These are phyloP conservation scores for Rhizoctonia solani DNA, from an alignment of 1,284 basidiomycete species.

Conservation along the genomic window DNA sequence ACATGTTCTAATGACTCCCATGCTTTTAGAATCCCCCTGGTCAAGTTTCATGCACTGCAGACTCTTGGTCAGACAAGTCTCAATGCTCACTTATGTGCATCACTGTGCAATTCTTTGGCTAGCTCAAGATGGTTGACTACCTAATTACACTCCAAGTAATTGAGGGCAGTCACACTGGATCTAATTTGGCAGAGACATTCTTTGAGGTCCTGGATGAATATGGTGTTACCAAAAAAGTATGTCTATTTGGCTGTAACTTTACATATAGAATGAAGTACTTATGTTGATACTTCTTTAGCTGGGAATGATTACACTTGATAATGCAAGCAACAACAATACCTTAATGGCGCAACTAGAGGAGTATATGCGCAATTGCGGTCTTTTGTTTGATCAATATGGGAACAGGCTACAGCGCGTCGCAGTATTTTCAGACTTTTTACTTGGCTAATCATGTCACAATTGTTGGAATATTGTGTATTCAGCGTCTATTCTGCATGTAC, in stretches of 20 bases:
- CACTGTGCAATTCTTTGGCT: conserved; percentile 17
- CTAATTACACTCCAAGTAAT: conserved; percentile 18
- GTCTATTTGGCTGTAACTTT: not conserved
- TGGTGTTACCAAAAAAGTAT: not conserved
- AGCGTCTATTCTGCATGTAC: no score
- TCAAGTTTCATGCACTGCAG: conserved; percentile 29
- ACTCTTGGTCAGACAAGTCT: conserved; percentile 23
- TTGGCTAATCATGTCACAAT: no score
- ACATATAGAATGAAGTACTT: not conserved
- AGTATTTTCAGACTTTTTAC: no score
- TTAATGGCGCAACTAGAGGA: conserved; percentile 3
- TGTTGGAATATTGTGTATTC: no score
- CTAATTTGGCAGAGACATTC: not conserved
- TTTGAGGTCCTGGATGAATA: not conserved
- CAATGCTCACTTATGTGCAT: conserved; percentile 22
- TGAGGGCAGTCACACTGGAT: conserved; percentile 1
- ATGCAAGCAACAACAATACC: conserved; percentile 26
- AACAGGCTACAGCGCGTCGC: no score
- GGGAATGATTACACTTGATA: conserved; percentile 9
- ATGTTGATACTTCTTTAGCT: not conserved
- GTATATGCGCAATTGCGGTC: not conserved
- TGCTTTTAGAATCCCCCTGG: conserved; percentile 29
- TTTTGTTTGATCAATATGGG: not conserved
- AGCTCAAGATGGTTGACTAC: not conserved
- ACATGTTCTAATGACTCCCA: no score